Evolutionary conservation across 345 rosid genomes (phyloP), one percentile per base, ranked within the genome.

Genomic region (Erodium maritimum): DNA sequence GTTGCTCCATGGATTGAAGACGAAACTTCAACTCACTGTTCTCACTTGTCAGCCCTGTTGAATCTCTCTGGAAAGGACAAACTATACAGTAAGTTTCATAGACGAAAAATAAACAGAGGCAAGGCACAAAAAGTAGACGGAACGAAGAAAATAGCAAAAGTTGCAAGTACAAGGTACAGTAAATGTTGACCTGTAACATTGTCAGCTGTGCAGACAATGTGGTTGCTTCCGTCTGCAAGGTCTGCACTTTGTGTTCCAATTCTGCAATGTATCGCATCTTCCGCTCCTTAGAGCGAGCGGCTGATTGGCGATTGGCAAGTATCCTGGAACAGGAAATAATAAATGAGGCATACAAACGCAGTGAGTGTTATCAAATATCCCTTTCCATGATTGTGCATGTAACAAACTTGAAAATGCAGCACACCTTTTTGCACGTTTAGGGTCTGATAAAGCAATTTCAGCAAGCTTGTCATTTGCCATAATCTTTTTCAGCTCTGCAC

Each of bases 401-500:
- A 29, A 29, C 37, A 3, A 29, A 29, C 8, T n/a, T 29, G 37
- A 11, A 29, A 29, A 29, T 29, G 5, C 37, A 1, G 37, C 37
- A 29, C 37, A 29, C 37, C 37, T 29, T 29, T 29, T 29, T 29
- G 37, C 95, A 55, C 94, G 93, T 72, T 87, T 90, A 57, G 97
- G 93, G 33, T 87, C 95, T 21, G 72, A 5, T 63, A 85, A 24
- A 46, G 85, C 91, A 70, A 86, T 82, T 76, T 89, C 89, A 25
- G 84, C 74, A 58, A 89, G 96, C 63, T 82, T 89, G 60, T 84
- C 95, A 73, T 84, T 85, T 0, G 79, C 86, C 72, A 79, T 72
- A 55, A 89, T 86, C 73, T 86, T 83, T 70, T 80, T 82, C 61
- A 89, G 62, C 45, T 89, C 96, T 45, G 74, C 80, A 23, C 74